phyloP scores from a whole-genome alignment of 208 protist genomes.

The Phytomonas sp. region DNA sequence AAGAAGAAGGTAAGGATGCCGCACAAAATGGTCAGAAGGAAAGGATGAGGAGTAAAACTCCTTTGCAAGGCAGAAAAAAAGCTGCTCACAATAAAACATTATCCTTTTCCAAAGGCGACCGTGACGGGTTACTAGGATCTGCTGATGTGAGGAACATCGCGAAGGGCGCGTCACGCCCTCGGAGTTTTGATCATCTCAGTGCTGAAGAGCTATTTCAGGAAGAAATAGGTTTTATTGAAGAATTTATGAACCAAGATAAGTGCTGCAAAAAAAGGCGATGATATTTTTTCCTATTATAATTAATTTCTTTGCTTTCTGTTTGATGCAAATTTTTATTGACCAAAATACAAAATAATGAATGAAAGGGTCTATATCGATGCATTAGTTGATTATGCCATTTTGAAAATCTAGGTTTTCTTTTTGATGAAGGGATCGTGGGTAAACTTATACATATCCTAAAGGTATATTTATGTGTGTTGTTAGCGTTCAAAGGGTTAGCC shows the following conservation, averaged over 20 bases:
- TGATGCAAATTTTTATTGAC: neutral
- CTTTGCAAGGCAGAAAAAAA: neutral
- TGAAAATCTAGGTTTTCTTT: neutral
- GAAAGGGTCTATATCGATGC: neutral
- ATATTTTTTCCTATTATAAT: neutral
- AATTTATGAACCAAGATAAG: conserved; percentile 14
- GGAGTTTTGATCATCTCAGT: conserved; percentile 7
- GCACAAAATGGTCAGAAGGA: neutral
- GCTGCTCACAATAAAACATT: neutral
- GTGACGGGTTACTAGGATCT: neutral
- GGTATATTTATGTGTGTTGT: neutral
- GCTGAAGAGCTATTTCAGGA: conserved; percentile 38
- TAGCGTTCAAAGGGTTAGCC: neutral
- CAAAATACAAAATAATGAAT: neutral
- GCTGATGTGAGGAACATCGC: neutral
- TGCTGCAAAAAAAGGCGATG: neutral
- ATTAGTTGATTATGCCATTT: neutral
- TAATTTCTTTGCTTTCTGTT: neutral
- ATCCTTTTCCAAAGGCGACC: neutral
- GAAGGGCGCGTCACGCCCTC: neutral
- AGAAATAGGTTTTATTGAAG: conserved; percentile 39
- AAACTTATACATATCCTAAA: neutral
- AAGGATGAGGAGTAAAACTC: neutral
- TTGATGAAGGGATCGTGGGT: neutral
- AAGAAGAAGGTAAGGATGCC: neutral